These are phyloP conservation scores for Xylaria sp. DNA, from an alignment of 2,329 filamentous ascomycete species.

Conservation along the genomic window DNA sequence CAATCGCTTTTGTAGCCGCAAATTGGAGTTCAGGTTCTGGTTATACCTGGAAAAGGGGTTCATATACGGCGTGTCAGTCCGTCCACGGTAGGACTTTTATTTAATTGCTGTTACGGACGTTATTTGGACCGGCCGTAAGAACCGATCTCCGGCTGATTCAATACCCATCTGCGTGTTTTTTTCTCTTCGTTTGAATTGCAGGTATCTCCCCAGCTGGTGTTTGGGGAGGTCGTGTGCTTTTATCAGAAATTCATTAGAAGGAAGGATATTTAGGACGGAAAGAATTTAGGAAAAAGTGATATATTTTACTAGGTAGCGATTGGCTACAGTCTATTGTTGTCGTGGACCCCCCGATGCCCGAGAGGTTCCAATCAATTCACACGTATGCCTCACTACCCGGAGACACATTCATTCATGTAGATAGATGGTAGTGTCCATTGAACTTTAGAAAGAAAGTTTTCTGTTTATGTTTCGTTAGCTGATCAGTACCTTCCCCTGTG, in stretches of 20 bases:
- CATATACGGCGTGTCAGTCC: constrained; percentile 1
- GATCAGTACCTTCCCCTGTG: background rate
- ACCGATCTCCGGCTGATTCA: constrained; percentile 22
- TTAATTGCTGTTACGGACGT: constrained; percentile 3
- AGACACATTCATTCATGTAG: background rate
- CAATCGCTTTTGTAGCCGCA: constrained; percentile 29
- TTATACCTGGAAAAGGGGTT: constrained; percentile 17
- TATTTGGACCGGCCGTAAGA: constrained; percentile 2
- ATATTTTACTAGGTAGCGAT: constrained; percentile 1
- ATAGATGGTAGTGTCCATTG: constrained; percentile 3
- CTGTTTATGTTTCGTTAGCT: background rate
- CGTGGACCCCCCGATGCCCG: background rate
- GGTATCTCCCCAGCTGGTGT: constrained; percentile 14
- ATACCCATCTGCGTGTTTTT: constrained; percentile 27
- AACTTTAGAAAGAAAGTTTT: background rate
- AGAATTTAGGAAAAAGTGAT: constrained; percentile 6
- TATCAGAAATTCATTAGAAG: constrained; percentile 10
- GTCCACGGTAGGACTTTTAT: constrained; percentile 1
- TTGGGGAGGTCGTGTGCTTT: constrained; percentile 17
- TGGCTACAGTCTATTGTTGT: background rate
- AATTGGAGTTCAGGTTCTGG: constrained; percentile 29
- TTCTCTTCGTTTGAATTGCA: background rate
- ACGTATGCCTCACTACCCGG: background rate
- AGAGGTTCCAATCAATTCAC: background rate
- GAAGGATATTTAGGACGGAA: constrained; percentile 12